phyloP scores from a whole-genome alignment of 345 rosid genomes.

The Ailanthus altissimus region DNA sequence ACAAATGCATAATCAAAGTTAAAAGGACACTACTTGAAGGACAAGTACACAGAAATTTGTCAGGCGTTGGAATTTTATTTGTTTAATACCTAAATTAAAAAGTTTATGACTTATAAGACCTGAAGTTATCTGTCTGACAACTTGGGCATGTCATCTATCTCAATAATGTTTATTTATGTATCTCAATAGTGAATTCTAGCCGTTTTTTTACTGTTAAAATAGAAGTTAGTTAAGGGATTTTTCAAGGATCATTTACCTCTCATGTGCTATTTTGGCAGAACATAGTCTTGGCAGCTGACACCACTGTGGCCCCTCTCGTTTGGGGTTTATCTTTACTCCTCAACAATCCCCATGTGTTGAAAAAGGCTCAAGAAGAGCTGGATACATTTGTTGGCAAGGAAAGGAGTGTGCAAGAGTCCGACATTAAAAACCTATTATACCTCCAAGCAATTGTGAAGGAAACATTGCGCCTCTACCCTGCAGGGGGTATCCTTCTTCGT shows the following conservation, averaged over 20 bases:
- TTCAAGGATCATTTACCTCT: not conserved
- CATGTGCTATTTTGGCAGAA: constrained; percentile 21
- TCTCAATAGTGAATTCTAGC: not conserved
- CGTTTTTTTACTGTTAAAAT: not conserved
- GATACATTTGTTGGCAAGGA: constrained; percentile 25
- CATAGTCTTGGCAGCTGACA: constrained; percentile 29
- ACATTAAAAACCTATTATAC: constrained; percentile 24
- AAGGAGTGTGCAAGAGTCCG: constrained; percentile 11
- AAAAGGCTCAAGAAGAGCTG: constrained; percentile 30
- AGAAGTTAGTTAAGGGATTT: not conserved
- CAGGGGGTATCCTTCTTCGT: constrained; percentile 26
- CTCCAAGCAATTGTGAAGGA: constrained; percentile 40
- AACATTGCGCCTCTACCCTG: constrained; percentile 38
- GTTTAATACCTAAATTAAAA: not conserved
- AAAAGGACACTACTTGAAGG: not conserved
- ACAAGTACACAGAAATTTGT: not conserved
- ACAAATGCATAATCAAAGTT: not conserved
- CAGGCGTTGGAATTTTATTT: not conserved
- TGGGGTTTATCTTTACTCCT: constrained; percentile 36
- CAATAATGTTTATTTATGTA: not conserved
- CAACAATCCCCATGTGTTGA: constrained; percentile 22
- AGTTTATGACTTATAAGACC: not conserved
- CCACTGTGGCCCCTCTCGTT: constrained; percentile 22
- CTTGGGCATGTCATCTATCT: not conserved
- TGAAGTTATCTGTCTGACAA: not conserved